phyloP scores from a whole-genome alignment of 805 yeast species.

The Kodamaea kakaduensis region DNA sequence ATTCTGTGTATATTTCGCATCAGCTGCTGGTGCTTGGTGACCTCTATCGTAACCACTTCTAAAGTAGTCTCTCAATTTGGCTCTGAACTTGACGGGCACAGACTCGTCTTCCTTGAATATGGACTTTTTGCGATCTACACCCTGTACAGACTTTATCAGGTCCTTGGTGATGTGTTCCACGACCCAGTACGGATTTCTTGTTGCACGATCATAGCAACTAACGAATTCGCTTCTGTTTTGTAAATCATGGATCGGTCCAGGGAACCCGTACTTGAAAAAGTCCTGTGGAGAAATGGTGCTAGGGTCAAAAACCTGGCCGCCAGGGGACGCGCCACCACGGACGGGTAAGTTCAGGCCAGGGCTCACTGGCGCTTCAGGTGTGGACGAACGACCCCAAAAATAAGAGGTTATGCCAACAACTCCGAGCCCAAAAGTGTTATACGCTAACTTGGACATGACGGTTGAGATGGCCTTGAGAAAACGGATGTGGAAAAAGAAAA shows the following conservation, averaged over 20 bases:
- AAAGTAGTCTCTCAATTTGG: conserved; percentile 77
- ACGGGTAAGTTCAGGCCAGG: conserved; percentile 11
- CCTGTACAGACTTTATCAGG: conserved; percentile 49
- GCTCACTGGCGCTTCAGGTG: conserved; percentile 15
- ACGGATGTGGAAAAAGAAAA: not conserved
- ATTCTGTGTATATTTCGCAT: conserved; percentile 82
- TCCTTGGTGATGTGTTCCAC: conserved; percentile 84
- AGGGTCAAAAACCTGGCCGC: conserved; percentile 22
- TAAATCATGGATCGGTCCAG: conserved; percentile 90
- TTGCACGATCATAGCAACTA: conserved; percentile 80
- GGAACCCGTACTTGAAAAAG: conserved; percentile 89
- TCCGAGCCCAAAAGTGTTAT: conserved; percentile 32
- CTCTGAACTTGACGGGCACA: conserved; percentile 75
- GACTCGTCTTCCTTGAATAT: conserved; percentile 82
- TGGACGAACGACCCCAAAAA: conserved; percentile 35
- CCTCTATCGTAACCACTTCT: conserved; percentile 96
- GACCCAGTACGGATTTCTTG: conserved; percentile 83
- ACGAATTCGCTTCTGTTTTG: conserved; percentile 71
- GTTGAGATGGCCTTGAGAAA: too few relatives aligned
- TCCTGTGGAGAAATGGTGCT: conserved; percentile 63
- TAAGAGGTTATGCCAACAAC: conserved; percentile 38
- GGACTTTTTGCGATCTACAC: conserved; percentile 74
- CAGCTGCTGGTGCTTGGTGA: conserved; percentile 97
- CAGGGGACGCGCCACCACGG: conserved; percentile 4
- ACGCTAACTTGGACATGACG: conserved; percentile 20